Percentiles rank a stretch among this genome's conserved stretches.
Conservation (phyloP, 345 rosid genomes). For the Abelmoschus esculentus region DNA sequence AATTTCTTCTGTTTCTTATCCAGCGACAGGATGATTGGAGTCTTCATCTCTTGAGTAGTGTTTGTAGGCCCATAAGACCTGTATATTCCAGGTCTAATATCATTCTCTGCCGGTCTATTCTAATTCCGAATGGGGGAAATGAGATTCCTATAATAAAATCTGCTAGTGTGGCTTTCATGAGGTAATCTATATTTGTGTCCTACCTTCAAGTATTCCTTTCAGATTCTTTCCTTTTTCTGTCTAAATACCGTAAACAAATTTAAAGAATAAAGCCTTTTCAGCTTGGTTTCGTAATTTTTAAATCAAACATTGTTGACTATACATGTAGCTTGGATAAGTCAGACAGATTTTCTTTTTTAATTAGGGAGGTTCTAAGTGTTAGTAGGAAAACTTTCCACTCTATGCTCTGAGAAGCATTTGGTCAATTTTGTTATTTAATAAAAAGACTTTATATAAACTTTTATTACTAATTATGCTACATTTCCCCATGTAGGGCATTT, state of each 20-base stretch:
- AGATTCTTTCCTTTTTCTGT: background rate
- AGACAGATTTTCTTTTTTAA: background rate
- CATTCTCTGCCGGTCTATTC: constrained; percentile 49
- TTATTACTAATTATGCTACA: background rate
- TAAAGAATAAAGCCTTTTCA: background rate
- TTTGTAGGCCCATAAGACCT: constrained; percentile 30
- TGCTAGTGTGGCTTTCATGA: constrained; percentile 36
- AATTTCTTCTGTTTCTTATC: constrained; percentile 18
- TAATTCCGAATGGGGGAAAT: constrained; percentile 44
- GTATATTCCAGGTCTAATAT: constrained; percentile 37
- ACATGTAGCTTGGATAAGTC: background rate
- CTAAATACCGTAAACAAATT: background rate
- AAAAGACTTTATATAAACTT: background rate
- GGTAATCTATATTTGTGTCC: constrained; percentile 26
- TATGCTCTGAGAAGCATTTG: constrained; percentile 1
- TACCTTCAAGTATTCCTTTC: constrained; percentile 4
- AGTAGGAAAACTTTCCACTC: background rate
- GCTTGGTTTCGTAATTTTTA: background rate
- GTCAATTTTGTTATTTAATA: background rate
- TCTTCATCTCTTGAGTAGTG: constrained; percentile 37
- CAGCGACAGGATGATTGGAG: constrained; percentile 61
- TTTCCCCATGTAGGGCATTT: constrained; percentile 36
- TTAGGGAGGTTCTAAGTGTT: background rate
- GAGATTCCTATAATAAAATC: constrained; percentile 44
- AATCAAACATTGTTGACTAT: background rate